Percentiles rank a stretch among this genome's conserved stretches.
These are phyloP conservation scores for Ceratobasidium papillatum DNA, from an alignment of 1,284 basidiomycete species.

Conservation along the genomic window DNA sequence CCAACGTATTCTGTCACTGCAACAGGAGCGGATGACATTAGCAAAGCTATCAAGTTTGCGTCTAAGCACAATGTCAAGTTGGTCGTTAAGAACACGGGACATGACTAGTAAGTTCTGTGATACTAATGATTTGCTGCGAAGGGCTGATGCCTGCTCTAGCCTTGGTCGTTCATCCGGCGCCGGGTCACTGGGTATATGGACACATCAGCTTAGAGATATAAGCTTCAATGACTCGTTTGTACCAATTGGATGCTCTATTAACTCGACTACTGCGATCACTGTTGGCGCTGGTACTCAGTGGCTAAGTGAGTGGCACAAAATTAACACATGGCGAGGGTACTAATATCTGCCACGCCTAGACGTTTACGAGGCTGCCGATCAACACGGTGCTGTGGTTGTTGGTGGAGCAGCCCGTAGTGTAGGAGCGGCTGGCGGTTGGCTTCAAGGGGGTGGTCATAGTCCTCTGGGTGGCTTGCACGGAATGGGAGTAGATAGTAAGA, in stretches of 20 bases:
- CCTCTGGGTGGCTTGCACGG: constrained; percentile 10
- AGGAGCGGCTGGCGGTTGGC: constrained; percentile 34
- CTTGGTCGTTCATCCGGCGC: constrained; percentile 55
- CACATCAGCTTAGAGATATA: constrained; percentile 45
- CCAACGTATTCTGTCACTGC: constrained; percentile 53
- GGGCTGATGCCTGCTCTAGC: not conserved
- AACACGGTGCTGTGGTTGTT: constrained; percentile 24
- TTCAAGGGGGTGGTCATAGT: constrained; percentile 34
- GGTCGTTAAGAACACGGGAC: constrained; percentile 61
- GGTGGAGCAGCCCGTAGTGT: constrained; percentile 24
- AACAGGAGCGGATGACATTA: constrained; percentile 52
- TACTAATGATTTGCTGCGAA: not conserved
- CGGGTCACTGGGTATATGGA: constrained; percentile 56
- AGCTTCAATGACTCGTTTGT: constrained; percentile 33
- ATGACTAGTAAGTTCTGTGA: constrained; percentile 39
- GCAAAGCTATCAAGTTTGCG: constrained; percentile 57
- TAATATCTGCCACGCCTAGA: not conserved
- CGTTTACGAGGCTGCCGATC: constrained; percentile 22
- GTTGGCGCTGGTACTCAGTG: constrained; percentile 29
- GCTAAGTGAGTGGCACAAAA: not conserved
- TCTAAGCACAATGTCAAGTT: constrained; percentile 55
- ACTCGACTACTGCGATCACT: constrained; percentile 13
- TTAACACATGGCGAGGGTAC: not conserved
- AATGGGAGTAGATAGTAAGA: constrained; percentile 37
- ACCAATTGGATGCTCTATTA: not conserved